A percentile compares a stretch with the other conserved stretches of the same genome.
Evolutionary conservation across 768 basidiomycete genomes (phyloP).

Genomic region (Mrakia gelida): DNA sequence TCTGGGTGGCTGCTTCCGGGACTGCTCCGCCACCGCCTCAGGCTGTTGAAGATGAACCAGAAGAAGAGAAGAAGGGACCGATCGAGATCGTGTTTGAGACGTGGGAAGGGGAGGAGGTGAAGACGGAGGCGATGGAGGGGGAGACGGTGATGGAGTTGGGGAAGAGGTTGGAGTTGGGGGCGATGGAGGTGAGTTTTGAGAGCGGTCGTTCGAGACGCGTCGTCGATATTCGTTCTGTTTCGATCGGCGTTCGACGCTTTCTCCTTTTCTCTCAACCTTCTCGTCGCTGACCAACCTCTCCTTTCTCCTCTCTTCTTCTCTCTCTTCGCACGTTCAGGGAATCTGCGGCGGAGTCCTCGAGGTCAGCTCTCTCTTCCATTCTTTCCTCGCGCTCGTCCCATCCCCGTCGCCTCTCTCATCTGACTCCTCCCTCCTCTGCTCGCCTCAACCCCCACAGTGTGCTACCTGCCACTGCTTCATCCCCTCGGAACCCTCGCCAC

Average conservation of each 20-base stretch:
- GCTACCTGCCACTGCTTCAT: neutral
- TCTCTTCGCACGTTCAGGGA: neutral
- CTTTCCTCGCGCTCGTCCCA: neutral
- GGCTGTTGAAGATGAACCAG: neutral
- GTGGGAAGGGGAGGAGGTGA: slow-evolving; percentile 30
- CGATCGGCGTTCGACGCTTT: no score
- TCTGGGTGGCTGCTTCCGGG: neutral
- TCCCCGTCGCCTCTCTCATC: neutral
- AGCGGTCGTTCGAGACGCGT: neutral
- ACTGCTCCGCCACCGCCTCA: neutral
- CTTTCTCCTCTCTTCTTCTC: no score
- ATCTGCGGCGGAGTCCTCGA: slow-evolving; percentile 30
- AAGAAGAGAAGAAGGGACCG: slow-evolving; percentile 9
- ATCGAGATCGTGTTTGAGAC: slow-evolving; percentile 23
- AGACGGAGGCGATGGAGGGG: slow-evolving; percentile 7
- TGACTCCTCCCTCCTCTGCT: neutral
- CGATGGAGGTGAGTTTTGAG: slow-evolving; percentile 16
- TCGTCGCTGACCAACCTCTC: no score
- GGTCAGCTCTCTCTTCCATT: neutral
- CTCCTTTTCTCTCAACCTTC: no score
- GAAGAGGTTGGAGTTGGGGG: slow-evolving; percentile 26
- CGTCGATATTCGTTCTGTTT: neutral
- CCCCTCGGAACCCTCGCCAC: neutral
- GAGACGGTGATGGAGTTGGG: slow-evolving; percentile 33
- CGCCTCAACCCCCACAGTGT: neutral